Percentiles rank a stretch among this genome's conserved stretches.
Evolutionary conservation across 768 basidiomycete species (phyloP).

Genomic region (Leccinum obscurum): DNA sequence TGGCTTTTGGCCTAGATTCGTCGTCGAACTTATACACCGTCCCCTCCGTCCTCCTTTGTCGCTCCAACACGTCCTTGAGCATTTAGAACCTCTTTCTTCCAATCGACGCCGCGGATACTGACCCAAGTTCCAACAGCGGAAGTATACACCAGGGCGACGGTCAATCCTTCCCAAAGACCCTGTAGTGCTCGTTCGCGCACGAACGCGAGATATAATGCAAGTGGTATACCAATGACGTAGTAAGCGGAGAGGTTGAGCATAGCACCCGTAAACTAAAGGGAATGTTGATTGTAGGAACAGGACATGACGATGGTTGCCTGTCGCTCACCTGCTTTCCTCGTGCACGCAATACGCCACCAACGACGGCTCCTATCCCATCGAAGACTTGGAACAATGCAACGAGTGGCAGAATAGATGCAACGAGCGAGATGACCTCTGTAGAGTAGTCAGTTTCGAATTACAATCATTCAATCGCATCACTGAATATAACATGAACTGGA

Average conservation of each 20-base stretch:
- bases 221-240: conserved; percentile 80
- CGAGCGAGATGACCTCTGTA: conserved; percentile 43
- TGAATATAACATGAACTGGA: neutral
- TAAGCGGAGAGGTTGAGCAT: conserved; percentile 64
- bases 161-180: conserved; percentile 87
- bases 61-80: conserved; percentile 37
- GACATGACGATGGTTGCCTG: neutral
- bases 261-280: conserved; percentile 62
- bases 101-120: conserved; percentile 56
- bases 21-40: neutral
- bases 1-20: no score
- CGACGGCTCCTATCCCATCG: conserved; percentile 70
- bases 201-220: conserved; percentile 81
- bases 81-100: conserved; percentile 55
- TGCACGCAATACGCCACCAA: conserved; percentile 79
- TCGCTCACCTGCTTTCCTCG: conserved; percentile 66
- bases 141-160: conserved; percentile 63
- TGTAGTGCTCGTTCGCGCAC: conserved; percentile 51
- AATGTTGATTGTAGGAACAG: neutral
- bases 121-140: conserved; percentile 55
- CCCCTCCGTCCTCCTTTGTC: conserved; percentile 36
- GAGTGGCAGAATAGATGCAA: conserved; percentile 71
- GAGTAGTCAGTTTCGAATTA: neutral
- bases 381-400: conserved; percentile 84
- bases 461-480: neutral